A percentile compares a stretch with the other conserved stretches of the same genome.
These are phyloP conservation scores for Nothophoma quercina DNA, from an alignment of 2,329 filamentous ascomycete species.

Conservation along the genomic window DNA sequence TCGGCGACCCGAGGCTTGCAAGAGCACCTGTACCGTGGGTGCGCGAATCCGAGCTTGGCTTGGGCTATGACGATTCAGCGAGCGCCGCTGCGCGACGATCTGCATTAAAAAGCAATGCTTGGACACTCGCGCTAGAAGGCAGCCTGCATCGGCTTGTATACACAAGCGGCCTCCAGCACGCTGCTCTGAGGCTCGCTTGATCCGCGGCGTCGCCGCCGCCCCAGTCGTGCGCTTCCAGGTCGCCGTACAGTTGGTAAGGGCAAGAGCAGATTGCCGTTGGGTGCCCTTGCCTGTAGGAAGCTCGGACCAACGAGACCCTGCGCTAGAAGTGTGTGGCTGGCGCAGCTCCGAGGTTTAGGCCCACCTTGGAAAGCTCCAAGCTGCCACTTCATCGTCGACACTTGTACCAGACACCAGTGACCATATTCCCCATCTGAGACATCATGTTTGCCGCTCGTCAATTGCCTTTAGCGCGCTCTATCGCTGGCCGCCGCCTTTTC, in stretches of 20 bases:
- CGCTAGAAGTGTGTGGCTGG: constrained; percentile 11
- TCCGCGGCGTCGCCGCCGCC: not conserved
- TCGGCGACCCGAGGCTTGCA: not conserved
- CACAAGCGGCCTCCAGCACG: not conserved
- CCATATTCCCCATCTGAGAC: constrained; percentile 5
- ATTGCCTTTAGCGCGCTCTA: constrained; percentile 30
- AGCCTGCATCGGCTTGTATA: constrained; percentile 8
- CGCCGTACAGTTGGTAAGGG: not conserved
- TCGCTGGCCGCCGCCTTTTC: constrained; percentile 57
- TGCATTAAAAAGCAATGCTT: constrained; percentile 14
- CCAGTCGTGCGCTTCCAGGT: not conserved
- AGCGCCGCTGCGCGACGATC: constrained; percentile 14
- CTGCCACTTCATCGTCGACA: constrained; percentile 21
- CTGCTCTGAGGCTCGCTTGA: not conserved
- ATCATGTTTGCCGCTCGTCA: constrained; percentile 37
- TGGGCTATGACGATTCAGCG: constrained; percentile 16
- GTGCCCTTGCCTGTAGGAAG: constrained; percentile 9
- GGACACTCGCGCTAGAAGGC: constrained; percentile 5
- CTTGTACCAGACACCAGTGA: constrained; percentile 8
- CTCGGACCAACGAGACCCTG: constrained; percentile 2
- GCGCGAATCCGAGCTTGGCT: constrained; percentile 12
- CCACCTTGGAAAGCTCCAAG: not conserved
- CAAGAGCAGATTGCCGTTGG: constrained; percentile 5
- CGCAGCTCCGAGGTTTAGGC: constrained; percentile 7
- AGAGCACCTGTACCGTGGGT: constrained; percentile 8